Conservation (phyloP, 345 rosid species). For the Eucalyptus tenuipes region DNA sequence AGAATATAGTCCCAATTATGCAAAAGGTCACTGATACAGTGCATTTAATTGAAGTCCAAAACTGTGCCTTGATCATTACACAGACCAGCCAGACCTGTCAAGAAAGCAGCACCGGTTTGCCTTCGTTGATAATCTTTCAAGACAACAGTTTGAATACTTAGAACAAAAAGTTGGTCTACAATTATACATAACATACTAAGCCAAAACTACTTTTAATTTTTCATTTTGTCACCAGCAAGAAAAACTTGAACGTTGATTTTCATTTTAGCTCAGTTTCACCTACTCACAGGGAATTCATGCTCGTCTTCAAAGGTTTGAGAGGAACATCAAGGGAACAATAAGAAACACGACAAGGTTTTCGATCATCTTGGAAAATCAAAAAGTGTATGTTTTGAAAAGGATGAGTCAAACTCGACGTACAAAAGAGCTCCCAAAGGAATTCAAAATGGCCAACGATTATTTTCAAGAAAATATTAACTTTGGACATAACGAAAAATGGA, state of each 20-base stretch:
- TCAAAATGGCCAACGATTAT: background rate
- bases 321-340: background rate
- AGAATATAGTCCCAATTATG: background rate
- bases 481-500: background rate
- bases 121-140: too few species aligned
- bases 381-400: background rate
- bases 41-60: too few species aligned
- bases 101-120: too few species aligned
- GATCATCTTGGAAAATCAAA: too few species aligned
- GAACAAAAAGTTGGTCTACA: too few species aligned
- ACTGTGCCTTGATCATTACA: too few species aligned
- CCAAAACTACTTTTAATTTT: background rate
- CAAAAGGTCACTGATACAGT: background rate
- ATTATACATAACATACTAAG: rapidly evolving
- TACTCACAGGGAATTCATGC: background rate
- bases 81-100: too few species aligned
- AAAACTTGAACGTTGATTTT: background rate
- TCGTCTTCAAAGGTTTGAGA: rapidly evolving
- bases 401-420: background rate
- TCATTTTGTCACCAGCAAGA: background rate
- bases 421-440: background rate
- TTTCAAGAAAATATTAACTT: too few species aligned
- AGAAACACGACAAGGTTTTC: background rate
- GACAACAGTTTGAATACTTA: too few species aligned
- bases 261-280: background rate